phyloP scores from a whole-genome alignment of 2,329 filamentous ascomycete genomes.

The Pseudogymnoascus sp. region DNA sequence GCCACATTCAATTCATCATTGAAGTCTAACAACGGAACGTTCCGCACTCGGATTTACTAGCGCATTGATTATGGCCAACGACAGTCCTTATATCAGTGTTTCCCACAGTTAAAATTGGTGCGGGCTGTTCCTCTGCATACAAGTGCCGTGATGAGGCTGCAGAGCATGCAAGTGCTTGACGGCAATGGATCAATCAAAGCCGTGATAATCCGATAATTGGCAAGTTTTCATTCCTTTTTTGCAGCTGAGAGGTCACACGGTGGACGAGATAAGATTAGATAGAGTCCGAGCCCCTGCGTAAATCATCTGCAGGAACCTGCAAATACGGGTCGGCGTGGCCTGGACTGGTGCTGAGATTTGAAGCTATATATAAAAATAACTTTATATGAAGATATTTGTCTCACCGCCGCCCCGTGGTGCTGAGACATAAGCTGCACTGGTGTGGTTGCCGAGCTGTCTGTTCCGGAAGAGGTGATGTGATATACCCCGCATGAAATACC shows the following conservation, averaged over 20 bases:
- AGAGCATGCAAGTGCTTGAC: neutral
- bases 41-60: neutral
- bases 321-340: neutral
- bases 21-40: conserved; percentile 5
- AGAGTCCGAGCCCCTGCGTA: neutral
- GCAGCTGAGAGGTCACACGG: neutral
- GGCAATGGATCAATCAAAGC: neutral
- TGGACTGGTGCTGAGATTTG: neutral
- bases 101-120: neutral
- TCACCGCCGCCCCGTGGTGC: no score
- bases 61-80: neutral
- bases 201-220: neutral
- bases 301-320: neutral
- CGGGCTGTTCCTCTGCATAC: neutral
- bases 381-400: neutral
- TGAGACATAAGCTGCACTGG: neutral
- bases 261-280: neutral
- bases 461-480: neutral
- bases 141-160: neutral
- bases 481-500: neutral
- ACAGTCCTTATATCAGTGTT: neutral
- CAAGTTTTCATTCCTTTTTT: neutral
- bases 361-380: neutral
- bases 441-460: neutral
- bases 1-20: neutral